A percentile compares a stretch with the other conserved stretches of the same genome.
Evolutionary conservation across 805 yeast species (phyloP).

Genomic region (Saccharomycopsis oosterbeekiorum): DNA sequence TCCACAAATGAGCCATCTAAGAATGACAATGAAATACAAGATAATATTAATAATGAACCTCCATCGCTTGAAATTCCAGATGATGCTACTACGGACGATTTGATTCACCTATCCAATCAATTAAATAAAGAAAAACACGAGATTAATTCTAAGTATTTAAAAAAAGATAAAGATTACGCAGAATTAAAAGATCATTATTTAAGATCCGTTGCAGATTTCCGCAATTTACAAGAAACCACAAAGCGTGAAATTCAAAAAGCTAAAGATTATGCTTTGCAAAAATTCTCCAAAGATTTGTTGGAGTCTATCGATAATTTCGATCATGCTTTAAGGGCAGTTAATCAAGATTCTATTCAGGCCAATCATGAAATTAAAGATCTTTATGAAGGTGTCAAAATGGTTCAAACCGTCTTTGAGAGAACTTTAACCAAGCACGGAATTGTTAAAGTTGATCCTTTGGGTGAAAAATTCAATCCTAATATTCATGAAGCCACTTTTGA

Average conservation of each 20-base stretch:
- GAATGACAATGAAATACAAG: background rate
- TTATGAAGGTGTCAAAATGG: slow-evolving; percentile 86
- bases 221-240: slow-evolving; percentile 84
- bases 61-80: background rate
- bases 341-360: slow-evolving; percentile 46
- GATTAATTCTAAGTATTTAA: slow-evolving; percentile 33
- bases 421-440: slow-evolving; percentile 76
- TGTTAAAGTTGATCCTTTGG: slow-evolving; percentile 69
- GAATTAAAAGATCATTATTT: slow-evolving; percentile 76
- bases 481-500: slow-evolving; percentile 89
- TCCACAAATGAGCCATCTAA: background rate
- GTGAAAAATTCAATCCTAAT: slow-evolving; percentile 83
- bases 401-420: slow-evolving; percentile 75
- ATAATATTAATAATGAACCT: background rate
- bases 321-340: slow-evolving; percentile 69
- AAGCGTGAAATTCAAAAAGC: slow-evolving; percentile 81
- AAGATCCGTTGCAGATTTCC: slow-evolving; percentile 84
- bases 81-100: background rate
- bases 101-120: background rate
- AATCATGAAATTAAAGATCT: slow-evolving; percentile 62
- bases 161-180: slow-evolving; percentile 64
- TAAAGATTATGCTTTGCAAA: slow-evolving; percentile 82
- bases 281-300: slow-evolving; percentile 80
- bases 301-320: slow-evolving; percentile 88
- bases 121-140: slow-evolving; percentile 32